These are phyloP conservation scores for Yamadazyma epiphylla DNA, from an alignment of 1,139 yeast species.

Conservation along the genomic window DNA sequence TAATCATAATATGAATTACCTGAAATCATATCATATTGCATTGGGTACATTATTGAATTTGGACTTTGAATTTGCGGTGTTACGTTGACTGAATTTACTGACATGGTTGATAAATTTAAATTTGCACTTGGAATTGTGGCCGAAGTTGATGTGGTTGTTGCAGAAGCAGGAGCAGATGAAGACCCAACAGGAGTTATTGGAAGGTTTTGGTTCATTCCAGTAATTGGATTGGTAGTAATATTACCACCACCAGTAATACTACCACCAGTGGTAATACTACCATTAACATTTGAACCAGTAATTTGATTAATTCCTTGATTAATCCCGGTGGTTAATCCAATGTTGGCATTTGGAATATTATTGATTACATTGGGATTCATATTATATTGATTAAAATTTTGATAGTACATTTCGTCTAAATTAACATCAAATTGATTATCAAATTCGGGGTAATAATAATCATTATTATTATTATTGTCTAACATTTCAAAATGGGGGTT, in stretches of 20 bases:
- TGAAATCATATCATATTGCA: conserved; percentile 8
- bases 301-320: background rate
- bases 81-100: conserved; percentile 8
- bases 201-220: conserved; percentile 1
- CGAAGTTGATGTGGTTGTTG: background rate
- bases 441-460: conserved; percentile 8
- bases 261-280: conserved; percentile 1
- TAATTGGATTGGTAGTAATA: conserved; percentile 1
- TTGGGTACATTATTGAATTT: conserved; percentile 7
- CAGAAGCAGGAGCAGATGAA: conserved; percentile 1
- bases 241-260: no score
- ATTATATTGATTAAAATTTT: background rate
- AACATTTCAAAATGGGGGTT: conserved; percentile 12
- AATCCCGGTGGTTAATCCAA: background rate
- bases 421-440: conserved; percentile 5
- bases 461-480: conserved; percentile 8
- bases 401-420: conserved; percentile 6
- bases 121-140: conserved; percentile 6
- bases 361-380: background rate
- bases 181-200: background rate
- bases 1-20: conserved; percentile 10
- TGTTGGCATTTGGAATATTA: background rate
- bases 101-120: conserved; percentile 9
- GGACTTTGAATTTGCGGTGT: conserved; percentile 14
- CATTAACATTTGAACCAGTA: background rate